Evolutionary conservation across 495 filamentous ascomycete species (phyloP), one percentile per base, ranked within the genome.

Genomic region (Penicillium silybi): DNA sequence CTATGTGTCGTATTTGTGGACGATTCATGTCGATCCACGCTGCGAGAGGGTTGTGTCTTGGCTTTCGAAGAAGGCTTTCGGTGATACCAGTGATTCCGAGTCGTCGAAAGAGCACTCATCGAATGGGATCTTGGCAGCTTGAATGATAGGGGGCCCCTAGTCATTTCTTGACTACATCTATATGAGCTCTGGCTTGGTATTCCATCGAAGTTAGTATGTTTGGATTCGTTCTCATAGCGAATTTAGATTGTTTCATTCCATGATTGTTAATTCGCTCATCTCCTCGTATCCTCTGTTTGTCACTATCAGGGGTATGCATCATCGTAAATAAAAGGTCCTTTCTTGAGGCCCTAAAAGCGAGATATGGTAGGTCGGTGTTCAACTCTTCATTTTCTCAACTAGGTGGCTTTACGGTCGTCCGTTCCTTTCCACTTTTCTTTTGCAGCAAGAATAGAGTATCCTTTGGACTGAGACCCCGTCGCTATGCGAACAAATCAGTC

Each of bases 21-120:
- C 49, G 26, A 25, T 57, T 15, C 32, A 57, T 20, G 54, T 57
- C 16, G 54, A 57, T 19, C 44, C 49, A 4, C 32, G 26, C 15
- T 57, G 54, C 40, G 49, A n/a, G n/a, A 57, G 7, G 17, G n/a
- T 43, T 6, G 42, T 57, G n/a, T 34, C 40, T 27, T 53, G 54
- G 54, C 13, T 53, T 1, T 27, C 44, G 9, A 49, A 41, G n/a
- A 43, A 48, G 18, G 54, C 41, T 3, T 53, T 52, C 17, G 54
- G 54, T 3, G 44, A 48, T 13, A 5, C 32, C 22, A 40, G 44
- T 18, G 42, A 26, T 13, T 26, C 39, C 17, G 41, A 19, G 3
- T 19, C 19, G 9, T 25, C 18, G 3, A 48, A 47, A 22, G 23
- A 35, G 29, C 26, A 39, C 16, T n/a, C 16, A 20, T 41, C 37